Base-by-base conservation (phyloP, 176 grass and related monocot species). In the Melocanna baccifera region DNA sequence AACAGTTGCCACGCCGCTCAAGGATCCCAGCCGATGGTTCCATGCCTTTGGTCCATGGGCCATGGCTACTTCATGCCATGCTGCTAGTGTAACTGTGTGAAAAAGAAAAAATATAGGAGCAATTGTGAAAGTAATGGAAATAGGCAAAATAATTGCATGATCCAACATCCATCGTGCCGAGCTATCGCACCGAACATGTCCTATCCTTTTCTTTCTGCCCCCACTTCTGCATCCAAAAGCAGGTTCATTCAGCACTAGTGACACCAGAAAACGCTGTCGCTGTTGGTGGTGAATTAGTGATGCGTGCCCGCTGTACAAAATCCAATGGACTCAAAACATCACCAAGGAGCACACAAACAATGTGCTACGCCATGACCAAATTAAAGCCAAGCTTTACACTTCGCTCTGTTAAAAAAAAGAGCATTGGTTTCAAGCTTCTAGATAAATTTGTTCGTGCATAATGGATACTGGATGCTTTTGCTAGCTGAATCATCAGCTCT, bases 81-180 rank as follows among this genome's bases (percentile, higher is more conserved):
- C 62, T 1, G 6, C 4, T 52, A 58, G 9, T 9, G 48, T 46
- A 45, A 7, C 36, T 1, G 68, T n/a, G 73, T 23, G 63, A 30
- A 26, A 9, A 65, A 20, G 7, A 66, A 18, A 34, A 51, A 51
- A 29, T 2, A 28, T 4, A n/a, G 72, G 6, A 12, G 30, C 9
- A 37, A 14, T 8, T n/a, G 62, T 67, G 30, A 2, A 62, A 71
- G 0, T 7, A 36, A 36, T 3, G 29, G 34, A 14, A 51, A 20
- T 58, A 15, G 7, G 75, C 11, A 10, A 10, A 13, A 77, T 20
- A 62, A 29, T 64, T 8, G 34, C 43, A 52, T 16, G 5, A 18
- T 20, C 70, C 82, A 62, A 43, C 88, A 86, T 78, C 66, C 16
- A 50, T 83, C 46, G 88, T 90, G 84, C 57, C 15, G 22, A n/a